Base-by-base conservation (phyloP, 768 basidiomycete species). In the Podaxis sp. region DNA sequence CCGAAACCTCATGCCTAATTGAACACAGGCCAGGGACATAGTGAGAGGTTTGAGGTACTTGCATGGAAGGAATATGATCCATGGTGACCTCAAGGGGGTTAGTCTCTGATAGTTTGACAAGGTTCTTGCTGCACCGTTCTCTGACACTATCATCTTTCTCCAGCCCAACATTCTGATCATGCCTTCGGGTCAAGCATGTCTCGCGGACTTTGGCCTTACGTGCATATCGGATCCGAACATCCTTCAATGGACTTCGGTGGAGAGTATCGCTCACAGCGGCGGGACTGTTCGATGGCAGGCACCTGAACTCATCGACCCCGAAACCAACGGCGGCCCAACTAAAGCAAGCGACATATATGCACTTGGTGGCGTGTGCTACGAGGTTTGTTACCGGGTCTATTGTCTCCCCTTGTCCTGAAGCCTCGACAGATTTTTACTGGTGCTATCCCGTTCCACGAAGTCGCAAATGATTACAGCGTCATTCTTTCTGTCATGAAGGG, bases 201-300 rank as follows among this genome's bases (percentile, higher is more conserved):
- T 84, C 2, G 77, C 81, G 26, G 83, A 84, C 66, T 84, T 84
- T 59, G 83, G 83, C 19, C 70, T 84, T 3, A 72, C 76, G 0
- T 72, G 68, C 2, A 65, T 75, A 15, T 67, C 64, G 8, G 69
- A 73, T 17, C 57, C 67, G 0, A 55, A 65, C 36, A 64, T 70
- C 2, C 49, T 72, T n/a, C 65, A 60, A 58, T 66, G 65, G 36
- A 64, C 57, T 2, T 60, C 68, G 7, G 49, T 70, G 17, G 66
- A 66, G 13, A 71, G 67, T 30, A 59, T 65, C 1, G 64, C 49
- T 38, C 55, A 44, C 17, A 52, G 63, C 13, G 70, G 67, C 11
- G 78, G 78, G 0, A 77, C 78, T 0, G 56, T 69, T 15, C 71
- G 76, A 42, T 79, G 74, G 63, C 70, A 74, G 40, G 75, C 77